A percentile compares a stretch with the other conserved stretches of the same genome.
phyloP scores from a whole-genome alignment of 768 basidiomycete species.

The Leucogyrophana mollusca region DNA sequence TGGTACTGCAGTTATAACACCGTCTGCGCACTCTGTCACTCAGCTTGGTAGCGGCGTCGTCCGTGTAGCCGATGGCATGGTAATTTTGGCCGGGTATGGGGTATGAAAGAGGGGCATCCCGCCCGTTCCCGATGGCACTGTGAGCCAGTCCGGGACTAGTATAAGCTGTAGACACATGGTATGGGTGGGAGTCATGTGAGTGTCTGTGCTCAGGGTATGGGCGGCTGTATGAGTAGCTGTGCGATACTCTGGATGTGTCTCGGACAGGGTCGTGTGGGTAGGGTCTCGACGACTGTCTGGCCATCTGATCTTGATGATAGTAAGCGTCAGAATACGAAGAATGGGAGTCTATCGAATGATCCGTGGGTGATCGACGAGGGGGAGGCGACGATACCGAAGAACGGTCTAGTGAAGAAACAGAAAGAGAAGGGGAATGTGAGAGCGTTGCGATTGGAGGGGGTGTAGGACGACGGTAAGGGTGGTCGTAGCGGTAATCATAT shows the following conservation, averaged over 20 bases:
- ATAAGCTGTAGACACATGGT: slow-evolving; percentile 24
- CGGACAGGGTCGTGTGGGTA: slow-evolving; percentile 33
- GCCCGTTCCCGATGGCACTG: slow-evolving; percentile 14
- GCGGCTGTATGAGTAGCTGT: slow-evolving; percentile 32
- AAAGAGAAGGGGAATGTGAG: slow-evolving; percentile 61
- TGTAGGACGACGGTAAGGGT: slow-evolving; percentile 38
- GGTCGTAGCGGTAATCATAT: slow-evolving; percentile 41
- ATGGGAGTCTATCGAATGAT: slow-evolving; percentile 28
- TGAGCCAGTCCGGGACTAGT: slow-evolving; percentile 27
- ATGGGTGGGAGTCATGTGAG: slow-evolving; percentile 31
- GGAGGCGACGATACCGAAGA: slow-evolving; percentile 61
- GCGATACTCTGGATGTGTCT: slow-evolving; percentile 30
- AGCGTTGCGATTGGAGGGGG: slow-evolving; percentile 50
- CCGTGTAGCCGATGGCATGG: slow-evolving; percentile 53
- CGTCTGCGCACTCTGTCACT: slow-evolving; percentile 72
- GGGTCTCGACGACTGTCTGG: slow-evolving; percentile 27
- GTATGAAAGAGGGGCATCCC: slow-evolving; percentile 30
- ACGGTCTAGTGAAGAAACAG: slow-evolving; percentile 58
- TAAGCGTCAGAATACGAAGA: slow-evolving; percentile 35
- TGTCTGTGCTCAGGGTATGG: slow-evolving; percentile 29
- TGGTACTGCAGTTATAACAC: slow-evolving; percentile 85
- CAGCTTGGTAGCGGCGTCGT: slow-evolving; percentile 79
- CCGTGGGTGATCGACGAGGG: slow-evolving; percentile 39
- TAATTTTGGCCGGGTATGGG: slow-evolving; percentile 38
- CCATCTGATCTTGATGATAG: slow-evolving; percentile 35